phyloP scores from a whole-genome alignment of 345 rosid genomes.

The Combretum micranthum region DNA sequence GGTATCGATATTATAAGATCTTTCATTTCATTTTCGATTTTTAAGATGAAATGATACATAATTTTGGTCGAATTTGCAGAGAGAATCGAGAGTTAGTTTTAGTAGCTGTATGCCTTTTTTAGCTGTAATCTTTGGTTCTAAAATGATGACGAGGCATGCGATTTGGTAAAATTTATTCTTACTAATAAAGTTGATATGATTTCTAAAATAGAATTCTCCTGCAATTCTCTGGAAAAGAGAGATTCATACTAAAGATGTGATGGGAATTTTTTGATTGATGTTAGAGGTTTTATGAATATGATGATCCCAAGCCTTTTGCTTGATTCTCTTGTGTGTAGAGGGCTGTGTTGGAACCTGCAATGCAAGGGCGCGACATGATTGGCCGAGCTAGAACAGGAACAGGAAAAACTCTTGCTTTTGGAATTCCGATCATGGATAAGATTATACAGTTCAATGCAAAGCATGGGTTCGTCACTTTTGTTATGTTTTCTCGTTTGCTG shows the following conservation, averaged over 20 bases:
- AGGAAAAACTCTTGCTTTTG: conserved; percentile 96
- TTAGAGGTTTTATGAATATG: background rate
- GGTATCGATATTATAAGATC: conserved; percentile 19
- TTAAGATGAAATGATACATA: background rate
- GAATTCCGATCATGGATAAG: conserved; percentile 78
- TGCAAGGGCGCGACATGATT: conserved; percentile 92
- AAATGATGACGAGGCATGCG: too few relatives aligned
- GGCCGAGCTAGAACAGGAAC: conserved; percentile 97
- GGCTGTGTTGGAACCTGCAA: conserved; percentile 95
- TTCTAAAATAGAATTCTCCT: too few relatives aligned
- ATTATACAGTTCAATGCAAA: conserved; percentile 71
- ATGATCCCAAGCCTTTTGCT: background rate
- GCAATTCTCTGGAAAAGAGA: too few relatives aligned
- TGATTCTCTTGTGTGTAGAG: conserved; percentile 26
- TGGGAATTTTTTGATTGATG: background rate
- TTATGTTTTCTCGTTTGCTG: background rate
- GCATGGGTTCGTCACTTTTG: conserved; percentile 62
- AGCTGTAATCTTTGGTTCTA: too few relatives aligned
- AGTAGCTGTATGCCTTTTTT: too few relatives aligned
- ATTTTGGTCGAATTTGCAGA: background rate
- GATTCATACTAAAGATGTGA: background rate
- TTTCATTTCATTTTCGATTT: background rate
- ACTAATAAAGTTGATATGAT: too few relatives aligned
- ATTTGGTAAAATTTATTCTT: too few relatives aligned
- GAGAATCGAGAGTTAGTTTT: too few relatives aligned